Base-by-base conservation (phyloP, 257 asterid species). In the Capsicum rhomboideum region DNA sequence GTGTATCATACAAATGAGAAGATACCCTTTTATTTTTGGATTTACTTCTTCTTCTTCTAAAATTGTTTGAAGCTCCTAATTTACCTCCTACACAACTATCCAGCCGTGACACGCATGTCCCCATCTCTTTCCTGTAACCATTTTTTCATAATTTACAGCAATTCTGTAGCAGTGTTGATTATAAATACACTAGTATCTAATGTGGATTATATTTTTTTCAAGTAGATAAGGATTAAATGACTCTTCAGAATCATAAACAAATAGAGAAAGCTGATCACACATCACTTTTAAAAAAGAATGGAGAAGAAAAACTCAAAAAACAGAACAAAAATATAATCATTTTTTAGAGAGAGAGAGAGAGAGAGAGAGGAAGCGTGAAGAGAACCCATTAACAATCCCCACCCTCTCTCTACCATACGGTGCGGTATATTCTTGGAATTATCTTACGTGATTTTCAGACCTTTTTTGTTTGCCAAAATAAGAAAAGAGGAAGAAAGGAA, bases 51-150 rank as follows among this genome's bases (percentile, higher is more conserved):
- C 92, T 90, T 87, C 86, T 92, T 37, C 92, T 89, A 29, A 50
- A 68, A 66, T 83, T 92, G 86, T 85, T 92, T 3, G 79, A 20
- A 4, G 90, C 69, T 85, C 16, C 69, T 29, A 46, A 71, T 71
- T 87, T 87, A 21, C 93, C 92, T 18, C 95, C 93, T 10, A 84
- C 98, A 52, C 98, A 91, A 26, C 86, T 88, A 68, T 86, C 89
- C 77, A 91, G 95, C 46, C 94, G 93, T 67, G 98, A 97, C 26
- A 89, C 96, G 74, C 99, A 97, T 16, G 90, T 90, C 82, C 99
- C 99, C 99, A 97, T 96, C 89, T 82, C 83, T n/a, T n/a, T n/a
- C n/a, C n/a, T n/a, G n/a, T n/a, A n/a, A n/a, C n/a, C n/a, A n/a
- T n/a, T 23, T 8, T 18, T 28, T 21, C 13, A 42, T 21, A 10